phyloP scores from a whole-genome alignment of 2,329 filamentous ascomycete genomes.

The Fusarium pseudoanthophilum region DNA sequence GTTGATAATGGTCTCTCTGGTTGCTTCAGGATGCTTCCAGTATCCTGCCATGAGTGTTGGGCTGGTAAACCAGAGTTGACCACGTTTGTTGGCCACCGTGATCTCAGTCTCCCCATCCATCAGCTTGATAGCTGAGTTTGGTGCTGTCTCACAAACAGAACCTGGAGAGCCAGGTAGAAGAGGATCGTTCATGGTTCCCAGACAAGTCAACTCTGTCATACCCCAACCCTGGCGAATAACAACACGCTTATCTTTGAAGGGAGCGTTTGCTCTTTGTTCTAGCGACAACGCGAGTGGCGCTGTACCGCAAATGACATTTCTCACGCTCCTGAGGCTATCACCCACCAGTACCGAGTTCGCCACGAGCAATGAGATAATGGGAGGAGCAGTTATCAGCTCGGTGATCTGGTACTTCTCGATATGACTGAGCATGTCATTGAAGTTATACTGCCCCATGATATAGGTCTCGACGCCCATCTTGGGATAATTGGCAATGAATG shows the following conservation, averaged over 20 bases:
- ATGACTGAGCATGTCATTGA: not conserved
- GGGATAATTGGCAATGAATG: not conserved
- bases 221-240: not conserved
- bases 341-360: not conserved
- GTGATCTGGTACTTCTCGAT: not conserved
- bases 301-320: not conserved
- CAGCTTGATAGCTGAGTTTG: not conserved
- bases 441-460: not conserved
- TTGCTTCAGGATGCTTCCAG: not conserved
- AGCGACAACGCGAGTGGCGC: not conserved
- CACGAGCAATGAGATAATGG: not conserved
- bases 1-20: not conserved
- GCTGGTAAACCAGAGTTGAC: not conserved
- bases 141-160: not conserved
- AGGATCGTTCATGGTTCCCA: not conserved
- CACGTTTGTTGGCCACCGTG: not conserved
- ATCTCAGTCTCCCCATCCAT: not conserved
- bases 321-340: not conserved
- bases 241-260: not conserved
- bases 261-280: not conserved
- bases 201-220: not conserved
- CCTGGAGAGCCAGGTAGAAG: not conserved
- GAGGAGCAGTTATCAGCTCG: not conserved
- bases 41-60: not conserved
- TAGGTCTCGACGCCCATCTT: not conserved